phyloP scores from a whole-genome alignment of 257 asterid species.

The Penstemon barbatus region DNA sequence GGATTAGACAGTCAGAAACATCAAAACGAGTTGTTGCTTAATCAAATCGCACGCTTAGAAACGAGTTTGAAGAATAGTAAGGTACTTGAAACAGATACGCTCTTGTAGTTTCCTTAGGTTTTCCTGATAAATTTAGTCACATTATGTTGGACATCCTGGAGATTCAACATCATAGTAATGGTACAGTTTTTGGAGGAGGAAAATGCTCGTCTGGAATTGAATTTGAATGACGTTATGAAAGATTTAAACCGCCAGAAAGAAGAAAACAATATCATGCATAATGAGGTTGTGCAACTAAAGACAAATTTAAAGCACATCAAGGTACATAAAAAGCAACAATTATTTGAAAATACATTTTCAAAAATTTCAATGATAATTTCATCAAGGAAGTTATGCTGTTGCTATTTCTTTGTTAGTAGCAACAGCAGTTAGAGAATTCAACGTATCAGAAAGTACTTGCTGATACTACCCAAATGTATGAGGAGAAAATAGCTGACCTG shows the following conservation, averaged over 20 bases:
- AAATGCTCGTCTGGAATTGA: slow-evolving; percentile 44
- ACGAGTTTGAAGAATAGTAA: slow-evolving; percentile 37
- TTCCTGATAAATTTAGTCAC: not conserved
- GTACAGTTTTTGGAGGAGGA: slow-evolving; percentile 73
- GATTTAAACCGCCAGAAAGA: slow-evolving; percentile 61
- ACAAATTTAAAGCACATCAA: slow-evolving; percentile 47
- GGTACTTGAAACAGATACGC: slow-evolving; percentile 32
- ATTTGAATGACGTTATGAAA: slow-evolving; percentile 46
- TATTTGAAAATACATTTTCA: not conserved
- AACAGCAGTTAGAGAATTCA: slow-evolving; percentile 69
- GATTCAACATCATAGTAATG: slow-evolving; percentile 3
- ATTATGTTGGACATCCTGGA: slow-evolving; percentile 13
- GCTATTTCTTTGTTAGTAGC: slow-evolving; percentile 71
- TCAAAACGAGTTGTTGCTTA: slow-evolving; percentile 37
- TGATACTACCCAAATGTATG: slow-evolving; percentile 77
- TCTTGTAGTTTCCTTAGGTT: slow-evolving; percentile 7
- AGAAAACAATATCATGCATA: slow-evolving; percentile 45
- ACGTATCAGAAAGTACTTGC: slow-evolving; percentile 64
- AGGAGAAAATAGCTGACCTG: slow-evolving; percentile 72
- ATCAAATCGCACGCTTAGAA: slow-evolving; percentile 45
- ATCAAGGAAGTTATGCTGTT: slow-evolving; percentile 37
- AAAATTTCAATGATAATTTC: not conserved
- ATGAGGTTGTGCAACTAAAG: slow-evolving; percentile 52
- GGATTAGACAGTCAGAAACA: slow-evolving; percentile 49
- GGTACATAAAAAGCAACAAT: slow-evolving; percentile 39